Evolutionary conservation across 2,329 filamentous ascomycete species (phyloP), one percentile per base, ranked within the genome.

Genomic region (Erysiphe pulchra): DNA sequence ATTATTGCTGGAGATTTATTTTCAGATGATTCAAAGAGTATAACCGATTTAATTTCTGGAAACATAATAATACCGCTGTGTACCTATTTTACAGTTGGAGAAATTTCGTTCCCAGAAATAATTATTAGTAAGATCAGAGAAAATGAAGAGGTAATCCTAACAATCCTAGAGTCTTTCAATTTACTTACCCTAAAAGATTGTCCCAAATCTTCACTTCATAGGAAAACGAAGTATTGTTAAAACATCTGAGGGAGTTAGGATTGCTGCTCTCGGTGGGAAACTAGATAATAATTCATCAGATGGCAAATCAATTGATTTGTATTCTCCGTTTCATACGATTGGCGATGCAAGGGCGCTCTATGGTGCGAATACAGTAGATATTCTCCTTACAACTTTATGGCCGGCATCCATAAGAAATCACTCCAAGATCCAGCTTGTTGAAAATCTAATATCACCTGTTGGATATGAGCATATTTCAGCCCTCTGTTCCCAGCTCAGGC

Each of bases 1-100:
- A 75, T 98, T 46, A 65, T 93, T 31, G 73, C 75, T 10, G 90
- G 90, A 46, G 80, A 94, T 56, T 67, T 95, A 7, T 95, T 95
- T 56, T 65, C 69, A 16, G 67, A 75, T 41, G 70, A 80, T 45
- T 66, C 75, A 37, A 67, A 72, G 12, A 58, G 62, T 10, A 62
- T 90, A 5, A 63, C 67, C 11, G 68, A 71, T 10, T 69, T 98
- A 3, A 62, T 95, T 0, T 62, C 71, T 24, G 84, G 84, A n/a
- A 66, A 71, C 11, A 76, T 92, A 45, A 58, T 67, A 18, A 66
- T 95, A 4, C 77, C 86, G 2, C 64, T 95, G 0, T 77, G 86
- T 1, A 92, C 80, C 9, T 98, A 98, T 63, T 98, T 95, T 59
- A 83, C 82, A 2, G 68, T 93, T 49, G 85, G 82, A 52, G 75